These are phyloP conservation scores for Cryomyces antarcticus DNA, from an alignment of 495 filamentous ascomycete genomes.

Conservation along the genomic window DNA sequence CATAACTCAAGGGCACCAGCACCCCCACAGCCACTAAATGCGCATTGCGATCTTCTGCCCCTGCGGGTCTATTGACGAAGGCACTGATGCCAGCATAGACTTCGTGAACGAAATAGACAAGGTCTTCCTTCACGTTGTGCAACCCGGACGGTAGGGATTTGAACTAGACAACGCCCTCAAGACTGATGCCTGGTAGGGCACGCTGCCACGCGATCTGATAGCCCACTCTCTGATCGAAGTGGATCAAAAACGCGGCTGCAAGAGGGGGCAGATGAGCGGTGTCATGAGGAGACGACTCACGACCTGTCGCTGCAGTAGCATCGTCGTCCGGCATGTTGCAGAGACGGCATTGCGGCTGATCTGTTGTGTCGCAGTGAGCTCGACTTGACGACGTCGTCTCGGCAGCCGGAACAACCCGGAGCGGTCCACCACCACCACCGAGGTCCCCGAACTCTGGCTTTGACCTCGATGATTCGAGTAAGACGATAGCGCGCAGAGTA, in stretches of 20 bases:
- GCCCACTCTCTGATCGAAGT: slow-evolving; percentile 24
- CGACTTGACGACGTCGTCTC: too few species aligned
- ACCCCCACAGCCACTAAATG: slow-evolving; percentile 81
- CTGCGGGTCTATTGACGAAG: slow-evolving; percentile 68
- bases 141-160: slow-evolving; percentile 84
- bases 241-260: slow-evolving; percentile 17
- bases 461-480: too few species aligned
- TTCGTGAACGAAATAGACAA: slow-evolving; percentile 77
- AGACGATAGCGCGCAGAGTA: too few species aligned
- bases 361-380: too few species aligned
- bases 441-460: too few species aligned
- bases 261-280: slow-evolving; percentile 17
- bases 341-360: too few species aligned
- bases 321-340: too few species aligned
- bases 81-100: slow-evolving; percentile 78
- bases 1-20: slow-evolving; percentile 69
- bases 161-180: slow-evolving; percentile 84
- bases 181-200: slow-evolving; percentile 43
- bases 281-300: not conserved
- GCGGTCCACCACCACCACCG: too few species aligned
- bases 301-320: too few species aligned
- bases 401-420: too few species aligned
- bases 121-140: slow-evolving; percentile 70
- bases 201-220: slow-evolving; percentile 78
- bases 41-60: slow-evolving; percentile 62